Base-by-base conservation (phyloP, 805 yeast species). In the Candida sanyiensis region DNA sequence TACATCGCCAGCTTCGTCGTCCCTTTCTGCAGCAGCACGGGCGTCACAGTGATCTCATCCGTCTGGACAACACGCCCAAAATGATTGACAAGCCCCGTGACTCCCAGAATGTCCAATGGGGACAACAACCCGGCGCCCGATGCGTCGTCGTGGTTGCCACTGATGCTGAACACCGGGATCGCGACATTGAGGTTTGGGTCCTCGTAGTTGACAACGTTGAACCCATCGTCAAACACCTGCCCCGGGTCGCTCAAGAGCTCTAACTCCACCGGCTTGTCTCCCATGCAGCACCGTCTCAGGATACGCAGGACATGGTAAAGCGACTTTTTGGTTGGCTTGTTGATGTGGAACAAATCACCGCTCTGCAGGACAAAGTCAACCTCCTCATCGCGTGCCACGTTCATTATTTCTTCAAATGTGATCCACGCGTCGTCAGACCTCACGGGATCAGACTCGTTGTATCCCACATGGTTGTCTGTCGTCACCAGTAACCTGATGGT, bases 71-170 rank as follows among this genome's bases (percentile, higher is more conserved):
- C 82, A 48, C 83, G 73, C 2, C 98, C 98, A 59, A 87, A 88
- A 62, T 88, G 95, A 58, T 93, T 93, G 21, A 93, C 62, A 39
- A 89, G 63, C 0, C 97, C 97, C 3, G 86, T 65, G 6, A 83
- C 85, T 15, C 85, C 74, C 10, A 93, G 63, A 3, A 93, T 63
- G 59, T 93, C 98, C 67, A 93, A 67, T 0, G 98, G 95, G 39
- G 89, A 79, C 11, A 93, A 64, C 38, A 85, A 62, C 17, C 82
- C 80, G 38, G 78, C 84, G 1, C 97, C 97, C 0, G 95, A 84
- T 3, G 96, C 86, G 61, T 93, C 97, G 60, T 93, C 98, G 58
- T 93, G 98, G 53, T 93, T 93, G 3, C 98, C 98, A 33, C 90
- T 78, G 4, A 93, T 90, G 6, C 89, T 90, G 66, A 93, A 87